phyloP scores from a whole-genome alignment of 2,329 filamentous ascomycete species.

The Aspergillus brunneoviolaceus region DNA sequence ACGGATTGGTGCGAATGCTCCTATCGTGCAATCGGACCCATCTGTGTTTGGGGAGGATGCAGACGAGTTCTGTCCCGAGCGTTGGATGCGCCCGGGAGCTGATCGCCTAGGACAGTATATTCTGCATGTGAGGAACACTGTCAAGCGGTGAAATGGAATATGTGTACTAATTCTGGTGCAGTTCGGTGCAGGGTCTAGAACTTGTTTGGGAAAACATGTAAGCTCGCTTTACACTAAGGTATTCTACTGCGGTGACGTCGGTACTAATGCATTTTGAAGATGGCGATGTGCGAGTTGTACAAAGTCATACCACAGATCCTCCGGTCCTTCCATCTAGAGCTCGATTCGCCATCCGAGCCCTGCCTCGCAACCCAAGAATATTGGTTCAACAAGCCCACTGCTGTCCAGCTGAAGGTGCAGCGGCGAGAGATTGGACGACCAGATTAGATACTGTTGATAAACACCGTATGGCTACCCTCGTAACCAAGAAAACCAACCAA shows the following conservation, averaged over 20 bases:
- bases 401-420: constrained; percentile 2
- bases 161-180: not conserved
- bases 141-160: no score
- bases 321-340: constrained; percentile 9
- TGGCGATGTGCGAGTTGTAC: constrained; percentile 18
- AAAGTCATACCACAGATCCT: constrained; percentile 17
- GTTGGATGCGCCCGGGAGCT: constrained; percentile 1
- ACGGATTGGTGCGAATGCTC: constrained; percentile 11
- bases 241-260: not conserved
- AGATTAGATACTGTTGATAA: no score
- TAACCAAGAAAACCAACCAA: not conserved
- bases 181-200: constrained; percentile 13
- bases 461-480: no score
- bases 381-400: constrained; percentile 18
- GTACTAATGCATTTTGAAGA: constrained; percentile 7
- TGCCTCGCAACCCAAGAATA: constrained; percentile 9
- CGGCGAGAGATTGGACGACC: not conserved
- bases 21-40: constrained; percentile 8
- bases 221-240: not conserved
- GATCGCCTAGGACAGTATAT: constrained; percentile 4
- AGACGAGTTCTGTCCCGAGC: not conserved
- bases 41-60: constrained; percentile 6
- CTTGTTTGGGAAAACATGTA: constrained; percentile 15
- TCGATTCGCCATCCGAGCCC: not conserved
- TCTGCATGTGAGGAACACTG: constrained; percentile 2